phyloP scores from a whole-genome alignment of 169 alveolate genomes.

The Perkinsus olseni region DNA sequence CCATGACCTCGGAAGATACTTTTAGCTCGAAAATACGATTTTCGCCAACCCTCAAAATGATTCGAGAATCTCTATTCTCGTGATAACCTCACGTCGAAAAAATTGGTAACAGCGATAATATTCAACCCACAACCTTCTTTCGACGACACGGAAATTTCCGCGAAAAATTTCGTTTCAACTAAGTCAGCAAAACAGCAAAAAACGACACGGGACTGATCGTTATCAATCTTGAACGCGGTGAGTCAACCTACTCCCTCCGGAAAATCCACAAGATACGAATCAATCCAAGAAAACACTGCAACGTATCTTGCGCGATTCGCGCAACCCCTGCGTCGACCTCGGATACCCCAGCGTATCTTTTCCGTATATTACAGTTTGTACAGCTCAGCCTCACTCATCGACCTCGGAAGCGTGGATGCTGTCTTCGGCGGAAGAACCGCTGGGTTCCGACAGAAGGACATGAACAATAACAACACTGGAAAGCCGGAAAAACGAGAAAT shows the following conservation, averaged over 20 bases:
- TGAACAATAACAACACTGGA: not conserved
- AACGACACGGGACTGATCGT: too few relatives aligned
- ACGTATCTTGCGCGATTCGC: not conserved
- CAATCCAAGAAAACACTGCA: not conserved
- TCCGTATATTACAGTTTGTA: not conserved
- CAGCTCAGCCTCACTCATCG: not conserved
- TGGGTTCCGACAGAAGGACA: not conserved
- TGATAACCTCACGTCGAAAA: not conserved
- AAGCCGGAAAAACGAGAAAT: not conserved
- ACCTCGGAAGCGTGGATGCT: not conserved
- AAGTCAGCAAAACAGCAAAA: not conserved
- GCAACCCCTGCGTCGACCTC: not conserved
- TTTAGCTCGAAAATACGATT: too few relatives aligned
- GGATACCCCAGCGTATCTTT: not conserved
- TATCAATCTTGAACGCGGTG: not conserved
- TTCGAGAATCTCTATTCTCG: too few relatives aligned
- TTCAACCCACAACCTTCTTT: not conserved
- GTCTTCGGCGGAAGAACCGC: not conserved
- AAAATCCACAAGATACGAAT: not conserved
- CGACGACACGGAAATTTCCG: not conserved
- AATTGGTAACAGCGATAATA: too few relatives aligned
- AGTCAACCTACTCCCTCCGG: not conserved
- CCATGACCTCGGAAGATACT: too few relatives aligned
- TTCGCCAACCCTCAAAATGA: too few relatives aligned
- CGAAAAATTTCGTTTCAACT: not conserved